Base-by-base conservation (phyloP, 176 grass and related monocot genomes). In the barley (Hordeum vulgare) region DNA sequence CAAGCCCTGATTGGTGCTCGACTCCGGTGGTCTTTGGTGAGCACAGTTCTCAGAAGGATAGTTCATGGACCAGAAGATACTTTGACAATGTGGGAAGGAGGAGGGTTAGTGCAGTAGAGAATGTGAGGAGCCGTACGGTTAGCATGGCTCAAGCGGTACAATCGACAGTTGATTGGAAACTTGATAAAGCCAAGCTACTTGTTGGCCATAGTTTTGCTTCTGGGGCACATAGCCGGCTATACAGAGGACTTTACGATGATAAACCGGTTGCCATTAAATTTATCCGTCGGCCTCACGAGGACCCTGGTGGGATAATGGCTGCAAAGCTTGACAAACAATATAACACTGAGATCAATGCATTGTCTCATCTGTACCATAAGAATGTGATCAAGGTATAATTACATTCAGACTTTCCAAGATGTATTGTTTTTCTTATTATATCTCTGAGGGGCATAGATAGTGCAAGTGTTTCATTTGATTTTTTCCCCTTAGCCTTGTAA, bases 311-410 rank as follows among this genome's bases (percentile, higher is more conserved):
- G 26, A 80, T 85, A 35, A 84, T 90, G 80, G 90, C 85, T 66
- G 80, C 80, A 31, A 87, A 85, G 45, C 66, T 95, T 66, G 88
- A 86, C 44, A 92, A 86, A 24, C 90, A 95, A 80, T 95, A 92
- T 71, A 95, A 80, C 31, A 92, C 88, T 61, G 93, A 95, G 75
- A 72, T 92, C 80, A 82, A 91, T 74, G 86, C 88, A 31, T 69
- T 95, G 20, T 90, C 93, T 79, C 88, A 86, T 70, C 54, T 95
- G 59, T 75, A 92, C 65, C 93, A 95, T 62, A 87, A 80, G 66
- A 90, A 95, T 82, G 90, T 95, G 47, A 88, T 95, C 42, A 95
- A 92, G 93, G 93, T 95, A 91, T 77, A 80, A 69, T 36, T 68
- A 77, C 51, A 31, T 13, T 24, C 41, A 0, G 13, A 17, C 5